Evolutionary conservation across 768 basidiomycete genomes (phyloP).

Genomic region (Candolleomyces eurysporus): DNA sequence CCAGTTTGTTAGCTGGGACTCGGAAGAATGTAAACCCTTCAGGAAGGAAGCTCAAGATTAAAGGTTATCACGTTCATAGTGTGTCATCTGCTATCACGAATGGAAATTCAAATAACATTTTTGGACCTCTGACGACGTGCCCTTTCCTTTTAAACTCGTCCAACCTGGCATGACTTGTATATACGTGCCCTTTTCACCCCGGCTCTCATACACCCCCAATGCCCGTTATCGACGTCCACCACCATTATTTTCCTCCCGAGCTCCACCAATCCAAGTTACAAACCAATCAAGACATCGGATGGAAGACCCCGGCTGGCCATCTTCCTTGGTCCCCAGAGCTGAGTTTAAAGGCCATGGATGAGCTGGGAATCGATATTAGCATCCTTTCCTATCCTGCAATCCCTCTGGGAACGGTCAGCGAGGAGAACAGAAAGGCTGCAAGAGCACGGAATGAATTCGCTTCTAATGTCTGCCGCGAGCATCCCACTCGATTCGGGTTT

Average conservation of each 20-base stretch:
- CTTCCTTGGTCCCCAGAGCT: constrained; percentile 62
- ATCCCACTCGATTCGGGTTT: constrained; percentile 65
- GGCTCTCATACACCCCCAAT: not conserved
- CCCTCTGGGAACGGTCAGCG: constrained; percentile 33
- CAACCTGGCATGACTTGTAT: not conserved
- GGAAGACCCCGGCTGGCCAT: constrained; percentile 60
- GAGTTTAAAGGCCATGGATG: constrained; percentile 65
- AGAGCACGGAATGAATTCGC: constrained; percentile 49
- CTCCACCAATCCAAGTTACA: constrained; percentile 40
- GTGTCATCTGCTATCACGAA: not conserved
- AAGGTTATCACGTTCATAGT: not conserved
- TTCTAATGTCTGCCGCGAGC: constrained; percentile 42
- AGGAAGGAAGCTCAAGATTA: constrained; percentile 24
- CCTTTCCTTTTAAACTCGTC: not conserved
- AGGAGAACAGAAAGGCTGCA: constrained; percentile 38
- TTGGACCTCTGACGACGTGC: not conserved
- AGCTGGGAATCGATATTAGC: constrained; percentile 52
- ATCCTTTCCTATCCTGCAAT: constrained; percentile 68
- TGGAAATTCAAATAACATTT: not conserved
- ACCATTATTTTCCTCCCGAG: constrained; percentile 65
- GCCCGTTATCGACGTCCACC: constrained; percentile 66
- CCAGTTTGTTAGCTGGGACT: constrained; percentile 80
- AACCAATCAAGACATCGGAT: constrained; percentile 49
- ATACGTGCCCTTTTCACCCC: not conserved
- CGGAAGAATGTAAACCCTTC: constrained; percentile 62